Percentiles rank a stretch among this genome's conserved stretches.
phyloP scores from a whole-genome alignment of 2,329 filamentous ascomycete genomes.

The Samsoniella hepiali region DNA sequence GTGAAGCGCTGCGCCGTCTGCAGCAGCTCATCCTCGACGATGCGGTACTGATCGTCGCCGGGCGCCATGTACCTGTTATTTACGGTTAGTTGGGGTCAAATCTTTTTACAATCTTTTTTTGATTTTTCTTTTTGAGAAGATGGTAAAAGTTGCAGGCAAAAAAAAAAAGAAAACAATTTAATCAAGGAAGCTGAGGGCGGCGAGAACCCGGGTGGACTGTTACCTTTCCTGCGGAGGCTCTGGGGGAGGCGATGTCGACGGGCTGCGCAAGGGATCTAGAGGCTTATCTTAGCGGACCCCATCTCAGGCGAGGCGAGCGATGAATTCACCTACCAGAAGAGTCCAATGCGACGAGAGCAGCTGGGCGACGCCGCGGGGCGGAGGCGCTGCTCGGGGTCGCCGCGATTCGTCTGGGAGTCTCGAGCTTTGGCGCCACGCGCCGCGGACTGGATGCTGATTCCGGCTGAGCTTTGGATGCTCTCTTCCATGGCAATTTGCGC shows the following conservation, averaged over 20 bases:
- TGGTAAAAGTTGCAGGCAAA: background rate
- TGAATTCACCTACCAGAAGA: conserved; percentile 9
- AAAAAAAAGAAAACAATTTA: background rate
- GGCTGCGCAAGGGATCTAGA: conserved; percentile 32
- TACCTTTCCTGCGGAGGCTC: conserved; percentile 47
- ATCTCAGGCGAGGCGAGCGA: background rate
- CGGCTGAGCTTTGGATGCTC: conserved; percentile 22
- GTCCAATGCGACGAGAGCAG: background rate
- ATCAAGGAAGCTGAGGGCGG: background rate
- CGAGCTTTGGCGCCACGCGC: conserved; percentile 3
- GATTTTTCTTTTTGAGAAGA: background rate
- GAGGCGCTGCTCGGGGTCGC: conserved; percentile 8
- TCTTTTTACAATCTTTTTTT: background rate
- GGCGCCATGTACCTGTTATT: conserved; percentile 58
- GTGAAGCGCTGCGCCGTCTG: conserved; percentile 67
- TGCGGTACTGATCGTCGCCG: conserved; percentile 73
- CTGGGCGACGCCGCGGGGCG: background rate
- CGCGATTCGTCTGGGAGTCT: background rate
- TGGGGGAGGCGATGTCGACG: conserved; percentile 52
- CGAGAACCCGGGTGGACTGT: conserved; percentile 3
- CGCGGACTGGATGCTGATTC: conserved; percentile 12
- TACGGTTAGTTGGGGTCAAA: no score
- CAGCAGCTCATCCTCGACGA: conserved; percentile 81
- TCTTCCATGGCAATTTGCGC: conserved; percentile 51
- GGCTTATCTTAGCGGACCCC: conserved; percentile 19